Percentiles rank a stretch among this genome's conserved stretches.
These are phyloP conservation scores for Calonectria montana DNA, from an alignment of 2,329 filamentous ascomycete genomes.

Conservation along the genomic window DNA sequence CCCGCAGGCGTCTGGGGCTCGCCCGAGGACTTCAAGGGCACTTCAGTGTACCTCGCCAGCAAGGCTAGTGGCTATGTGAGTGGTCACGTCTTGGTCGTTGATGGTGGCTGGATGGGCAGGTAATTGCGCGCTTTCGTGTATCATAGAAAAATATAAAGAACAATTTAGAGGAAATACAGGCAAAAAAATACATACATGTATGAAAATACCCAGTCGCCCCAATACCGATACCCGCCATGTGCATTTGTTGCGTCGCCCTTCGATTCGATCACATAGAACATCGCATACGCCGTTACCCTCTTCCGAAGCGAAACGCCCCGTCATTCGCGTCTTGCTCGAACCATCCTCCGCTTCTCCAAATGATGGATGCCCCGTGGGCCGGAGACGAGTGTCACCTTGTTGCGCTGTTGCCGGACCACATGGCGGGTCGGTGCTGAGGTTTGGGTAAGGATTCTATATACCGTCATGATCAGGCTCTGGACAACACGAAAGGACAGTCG, in stretches of 20 bases:
- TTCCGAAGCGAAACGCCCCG: neutral
- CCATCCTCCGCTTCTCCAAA: constrained; percentile 38
- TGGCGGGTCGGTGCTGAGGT: constrained; percentile 8
- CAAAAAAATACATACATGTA: neutral
- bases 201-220: neutral
- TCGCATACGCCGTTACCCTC: neutral
- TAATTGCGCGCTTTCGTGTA: constrained; percentile 48
- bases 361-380: constrained; percentile 30
- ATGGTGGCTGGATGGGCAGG: constrained; percentile 94
- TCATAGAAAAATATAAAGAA: constrained; percentile 15
- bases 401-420: constrained; percentile 38
- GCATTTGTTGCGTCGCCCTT: neutral
- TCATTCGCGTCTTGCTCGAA: constrained; percentile 35
- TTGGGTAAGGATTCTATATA: constrained; percentile 24
- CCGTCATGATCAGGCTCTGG: too few species aligned
- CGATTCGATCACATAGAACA: neutral
- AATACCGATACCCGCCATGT: neutral
- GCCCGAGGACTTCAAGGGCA: constrained; percentile 90
- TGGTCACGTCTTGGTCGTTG: constrained; percentile 84
- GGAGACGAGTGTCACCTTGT: constrained; percentile 36
- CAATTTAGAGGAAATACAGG: neutral
- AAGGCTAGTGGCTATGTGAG: constrained; percentile 83
- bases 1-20: constrained; percentile 86
- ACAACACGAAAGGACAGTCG: neutral
- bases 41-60: constrained; percentile 81